These are phyloP conservation scores for Diaporthe vaccinii DNA, from an alignment of 2,329 filamentous ascomycete species.

Conservation along the genomic window DNA sequence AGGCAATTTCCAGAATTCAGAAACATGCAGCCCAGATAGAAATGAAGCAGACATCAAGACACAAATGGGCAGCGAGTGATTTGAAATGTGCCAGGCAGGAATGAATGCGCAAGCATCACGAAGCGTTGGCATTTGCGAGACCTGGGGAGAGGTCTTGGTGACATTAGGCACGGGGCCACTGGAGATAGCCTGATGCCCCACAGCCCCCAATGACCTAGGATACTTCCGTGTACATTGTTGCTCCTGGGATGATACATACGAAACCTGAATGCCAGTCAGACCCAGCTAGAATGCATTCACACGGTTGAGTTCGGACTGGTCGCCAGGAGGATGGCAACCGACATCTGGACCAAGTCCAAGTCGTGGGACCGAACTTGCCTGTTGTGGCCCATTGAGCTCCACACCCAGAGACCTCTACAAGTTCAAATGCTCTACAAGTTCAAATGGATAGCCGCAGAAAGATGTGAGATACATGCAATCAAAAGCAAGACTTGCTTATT, in stretches of 20 bases:
- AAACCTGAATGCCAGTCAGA: neutral
- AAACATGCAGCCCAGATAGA: neutral
- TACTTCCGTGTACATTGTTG: neutral
- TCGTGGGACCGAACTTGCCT: neutral
- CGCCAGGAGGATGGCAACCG: neutral
- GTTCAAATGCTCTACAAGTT: too few relatives aligned
- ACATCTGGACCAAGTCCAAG: neutral
- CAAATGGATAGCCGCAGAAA: neutral
- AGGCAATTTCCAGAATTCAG: neutral
- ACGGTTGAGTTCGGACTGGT: neutral
- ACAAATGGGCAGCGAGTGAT: neutral
- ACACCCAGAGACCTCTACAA: neutral
- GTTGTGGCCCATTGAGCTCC: neutral
- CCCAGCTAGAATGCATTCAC: neutral
- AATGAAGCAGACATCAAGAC: neutral
- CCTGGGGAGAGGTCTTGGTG: neutral
- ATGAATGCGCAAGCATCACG: neutral
- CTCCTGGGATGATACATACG: neutral
- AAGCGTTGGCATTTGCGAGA: neutral
- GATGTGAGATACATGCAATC: neutral
- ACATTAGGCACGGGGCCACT: neutral
- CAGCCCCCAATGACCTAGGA: neutral
- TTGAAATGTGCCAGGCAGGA: too few relatives aligned
- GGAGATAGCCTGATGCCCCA: neutral
- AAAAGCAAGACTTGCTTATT: neutral